A percentile compares a stretch with the other conserved stretches of the same genome.
Conservation (phyloP, 352 stramenopile species). For the Stramenopiles sp. region DNA sequence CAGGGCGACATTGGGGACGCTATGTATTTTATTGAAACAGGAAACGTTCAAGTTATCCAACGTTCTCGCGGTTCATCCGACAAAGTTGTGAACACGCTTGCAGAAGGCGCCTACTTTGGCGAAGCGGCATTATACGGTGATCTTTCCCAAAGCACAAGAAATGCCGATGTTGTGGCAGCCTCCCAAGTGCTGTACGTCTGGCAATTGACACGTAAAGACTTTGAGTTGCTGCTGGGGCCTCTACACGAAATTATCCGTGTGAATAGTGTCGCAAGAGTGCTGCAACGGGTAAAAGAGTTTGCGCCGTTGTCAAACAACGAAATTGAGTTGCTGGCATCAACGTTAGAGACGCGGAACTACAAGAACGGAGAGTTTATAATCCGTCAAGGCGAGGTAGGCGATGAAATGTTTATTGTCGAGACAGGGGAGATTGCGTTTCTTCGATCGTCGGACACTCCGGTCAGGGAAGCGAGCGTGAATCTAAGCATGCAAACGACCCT, state of each 20-base stretch:
- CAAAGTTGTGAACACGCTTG: neutral
- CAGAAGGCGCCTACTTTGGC: neutral
- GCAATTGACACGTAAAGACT: conserved; percentile 40
- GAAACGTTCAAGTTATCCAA: neutral
- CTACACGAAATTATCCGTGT: conserved; percentile 44
- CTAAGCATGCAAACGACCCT: neutral
- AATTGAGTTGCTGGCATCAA: conserved; percentile 41
- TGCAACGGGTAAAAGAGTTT: conserved; percentile 36
- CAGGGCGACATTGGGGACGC: neutral
- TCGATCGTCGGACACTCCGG: neutral
- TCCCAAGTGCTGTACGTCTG: neutral
- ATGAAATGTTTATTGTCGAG: conserved; percentile 49
- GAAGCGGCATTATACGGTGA: neutral
- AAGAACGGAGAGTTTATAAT: conserved; percentile 41
- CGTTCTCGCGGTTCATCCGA: neutral
- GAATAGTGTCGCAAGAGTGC: conserved; percentile 43
- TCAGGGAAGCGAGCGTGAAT: neutral
- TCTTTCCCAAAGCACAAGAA: neutral
- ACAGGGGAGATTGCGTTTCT: conserved; percentile 24
- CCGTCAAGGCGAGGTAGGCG: conserved; percentile 32
- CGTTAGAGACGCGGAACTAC: conserved; percentile 50
- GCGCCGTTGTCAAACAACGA: conserved; percentile 36
- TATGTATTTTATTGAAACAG: conserved; percentile 3
- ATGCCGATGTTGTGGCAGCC: neutral
- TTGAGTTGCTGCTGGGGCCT: conserved; percentile 46